These are phyloP conservation scores for Plasmodium adleri DNA, from an alignment of 169 alveolate genomes.

Conservation along the genomic window DNA sequence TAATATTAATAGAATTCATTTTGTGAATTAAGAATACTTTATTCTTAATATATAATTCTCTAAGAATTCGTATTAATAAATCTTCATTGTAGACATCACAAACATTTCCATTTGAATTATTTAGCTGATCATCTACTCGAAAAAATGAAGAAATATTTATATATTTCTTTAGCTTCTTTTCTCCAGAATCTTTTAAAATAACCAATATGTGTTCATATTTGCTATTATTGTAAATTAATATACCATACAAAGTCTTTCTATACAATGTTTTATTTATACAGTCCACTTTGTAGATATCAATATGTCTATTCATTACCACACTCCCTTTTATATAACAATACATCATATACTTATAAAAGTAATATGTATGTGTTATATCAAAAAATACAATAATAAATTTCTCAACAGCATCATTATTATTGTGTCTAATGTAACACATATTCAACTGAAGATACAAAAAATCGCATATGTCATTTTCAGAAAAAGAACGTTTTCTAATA, in stretches of 20 bases:
- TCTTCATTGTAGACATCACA: conserved; percentile 29
- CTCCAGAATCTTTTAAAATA: conserved; percentile 6
- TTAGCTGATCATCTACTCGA: neutral
- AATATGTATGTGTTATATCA: conserved; percentile 17
- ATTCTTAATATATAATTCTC: conserved; percentile 50
- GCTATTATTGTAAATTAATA: conserved; percentile 18
- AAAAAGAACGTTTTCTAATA: conserved; percentile 10
- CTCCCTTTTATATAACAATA: conserved; percentile 41
- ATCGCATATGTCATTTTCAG: conserved; percentile 39
- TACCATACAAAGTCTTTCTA: conserved; percentile 25
- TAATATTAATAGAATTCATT: conserved; percentile 37
- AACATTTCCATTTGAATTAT: neutral
- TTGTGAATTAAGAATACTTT: conserved; percentile 37
- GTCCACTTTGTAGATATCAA: conserved; percentile 10
- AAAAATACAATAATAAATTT: conserved; percentile 51
- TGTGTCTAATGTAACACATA: conserved; percentile 52
- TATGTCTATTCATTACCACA: conserved; percentile 3
- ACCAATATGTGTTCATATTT: conserved; percentile 54
- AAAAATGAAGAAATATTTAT: neutral
- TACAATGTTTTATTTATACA: conserved; percentile 10
- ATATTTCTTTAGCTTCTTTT: neutral
- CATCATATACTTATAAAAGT: conserved; percentile 66
- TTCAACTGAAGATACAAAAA: conserved; percentile 50
- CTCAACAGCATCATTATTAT: conserved; percentile 33
- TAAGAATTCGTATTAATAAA: conserved; percentile 35